phyloP scores from a whole-genome alignment of 208 protist genomes.

The Polymyxa betae region DNA sequence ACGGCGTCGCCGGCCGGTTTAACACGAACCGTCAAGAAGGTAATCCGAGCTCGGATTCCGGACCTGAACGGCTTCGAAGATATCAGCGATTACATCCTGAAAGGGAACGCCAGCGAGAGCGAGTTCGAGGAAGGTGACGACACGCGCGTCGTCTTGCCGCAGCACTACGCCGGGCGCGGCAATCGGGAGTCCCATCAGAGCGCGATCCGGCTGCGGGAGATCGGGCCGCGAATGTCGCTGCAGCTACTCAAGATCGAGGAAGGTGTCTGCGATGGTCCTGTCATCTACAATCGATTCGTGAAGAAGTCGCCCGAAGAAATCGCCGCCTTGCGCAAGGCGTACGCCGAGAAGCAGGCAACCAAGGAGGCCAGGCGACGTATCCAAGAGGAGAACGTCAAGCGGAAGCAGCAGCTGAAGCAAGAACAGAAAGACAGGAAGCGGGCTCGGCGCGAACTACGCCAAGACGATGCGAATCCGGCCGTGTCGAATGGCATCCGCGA shows the following conservation, averaged over 20 bases:
- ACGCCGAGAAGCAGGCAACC: constrained; percentile 23
- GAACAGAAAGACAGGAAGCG: constrained; percentile 18
- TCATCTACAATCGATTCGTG: constrained; percentile 35
- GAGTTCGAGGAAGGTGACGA: constrained; percentile 27
- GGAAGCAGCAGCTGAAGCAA: not conserved
- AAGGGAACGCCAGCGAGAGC: constrained; percentile 22
- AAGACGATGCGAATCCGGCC: not conserved
- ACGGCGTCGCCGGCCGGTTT: not conserved
- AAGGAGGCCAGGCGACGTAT: not conserved
- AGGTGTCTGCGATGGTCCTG: not conserved
- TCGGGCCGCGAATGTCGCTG: constrained; percentile 14
- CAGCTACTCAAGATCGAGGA: constrained; percentile 51
- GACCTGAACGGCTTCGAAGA: constrained; percentile 40
- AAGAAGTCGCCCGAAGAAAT: constrained; percentile 45
- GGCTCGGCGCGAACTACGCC: not conserved
- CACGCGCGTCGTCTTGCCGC: constrained; percentile 12
- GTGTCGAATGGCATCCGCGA: not conserved
- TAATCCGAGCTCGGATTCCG: constrained; percentile 31
- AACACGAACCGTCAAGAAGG: constrained; percentile 20
- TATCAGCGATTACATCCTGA: constrained; percentile 48
- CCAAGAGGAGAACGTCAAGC: constrained; percentile 29
- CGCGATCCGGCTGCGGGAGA: constrained; percentile 38
- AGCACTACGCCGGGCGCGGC: constrained; percentile 9
- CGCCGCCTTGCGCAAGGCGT: not conserved
- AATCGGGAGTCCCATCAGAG: constrained; percentile 43